These are phyloP conservation scores for Incumbomyces lentus DNA, from an alignment of 2,329 filamentous ascomycete genomes.

Conservation along the genomic window DNA sequence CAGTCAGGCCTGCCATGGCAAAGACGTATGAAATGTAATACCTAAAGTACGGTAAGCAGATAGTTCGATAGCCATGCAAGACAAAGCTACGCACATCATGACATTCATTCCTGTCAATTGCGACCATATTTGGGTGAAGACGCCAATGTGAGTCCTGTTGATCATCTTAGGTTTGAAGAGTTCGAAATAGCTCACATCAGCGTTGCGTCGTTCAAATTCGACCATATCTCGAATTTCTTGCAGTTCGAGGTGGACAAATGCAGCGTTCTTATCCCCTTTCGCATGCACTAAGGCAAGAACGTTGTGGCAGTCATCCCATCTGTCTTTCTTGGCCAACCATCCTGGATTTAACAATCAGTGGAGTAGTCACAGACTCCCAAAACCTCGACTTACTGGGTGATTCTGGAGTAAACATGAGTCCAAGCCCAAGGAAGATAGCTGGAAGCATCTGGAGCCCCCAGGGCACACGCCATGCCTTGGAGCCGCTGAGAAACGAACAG, in stretches of 20 bases:
- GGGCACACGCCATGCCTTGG: conserved; percentile 51
- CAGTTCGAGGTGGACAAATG: conserved; percentile 58
- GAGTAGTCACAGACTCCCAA: neutral
- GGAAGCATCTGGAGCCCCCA: conserved; percentile 57
- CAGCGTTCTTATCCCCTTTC: conserved; percentile 52
- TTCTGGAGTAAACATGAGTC: conserved; percentile 53
- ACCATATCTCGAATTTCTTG: conserved; percentile 63
- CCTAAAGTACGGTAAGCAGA: neutral
- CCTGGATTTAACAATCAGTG: conserved; percentile 39
- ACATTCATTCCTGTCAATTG: conserved; percentile 6
- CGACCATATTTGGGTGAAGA: conserved; percentile 63
- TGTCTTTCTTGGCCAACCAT: conserved; percentile 53
- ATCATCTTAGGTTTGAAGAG: conserved; percentile 65
- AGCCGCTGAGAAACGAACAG: conserved; percentile 49
- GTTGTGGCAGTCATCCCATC: conserved; percentile 43
- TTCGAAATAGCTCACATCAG: conserved; percentile 60
- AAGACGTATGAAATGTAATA: conserved; percentile 49
- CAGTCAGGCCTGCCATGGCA: conserved; percentile 57
- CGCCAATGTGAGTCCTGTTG: conserved; percentile 59
- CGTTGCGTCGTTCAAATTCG: conserved; percentile 61
- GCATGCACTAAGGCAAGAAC: conserved; percentile 51
- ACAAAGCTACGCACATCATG: neutral
- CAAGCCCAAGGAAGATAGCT: conserved; percentile 46
- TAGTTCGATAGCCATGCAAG: neutral
- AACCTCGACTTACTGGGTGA: conserved; percentile 53